Percentiles rank a stretch among this genome's conserved stretches.
Conservation (phyloP, 2,329 filamentous ascomycete genomes). For the Sclerotinia glacialis region DNA sequence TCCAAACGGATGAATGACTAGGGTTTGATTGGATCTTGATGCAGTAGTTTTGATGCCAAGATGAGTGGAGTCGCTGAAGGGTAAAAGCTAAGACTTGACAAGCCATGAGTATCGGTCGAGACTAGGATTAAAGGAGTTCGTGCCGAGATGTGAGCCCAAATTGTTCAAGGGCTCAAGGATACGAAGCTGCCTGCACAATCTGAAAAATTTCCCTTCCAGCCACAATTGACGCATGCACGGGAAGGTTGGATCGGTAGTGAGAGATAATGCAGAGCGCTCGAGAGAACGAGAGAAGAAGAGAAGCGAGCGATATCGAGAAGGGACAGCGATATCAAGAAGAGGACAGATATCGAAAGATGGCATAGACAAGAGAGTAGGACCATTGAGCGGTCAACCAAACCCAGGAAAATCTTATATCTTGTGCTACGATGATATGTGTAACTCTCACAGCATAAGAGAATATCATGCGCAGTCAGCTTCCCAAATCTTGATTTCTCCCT, state of each 20-base stretch:
- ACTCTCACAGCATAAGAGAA: not conserved
- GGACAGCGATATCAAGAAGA: no score
- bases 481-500: not conserved
- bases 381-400: constrained; percentile 18
- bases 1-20: constrained; percentile 5
- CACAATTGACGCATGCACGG: constrained; percentile 10
- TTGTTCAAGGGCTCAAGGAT: not conserved
- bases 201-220: constrained; percentile 6
- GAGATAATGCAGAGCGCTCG: not conserved
- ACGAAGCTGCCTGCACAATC: not conserved
- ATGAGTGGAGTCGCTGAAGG: not conserved
- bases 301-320: no score
- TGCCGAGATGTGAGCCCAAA: constrained; percentile 21
- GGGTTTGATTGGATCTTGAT: constrained; percentile 7
- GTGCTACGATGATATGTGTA: not conserved
- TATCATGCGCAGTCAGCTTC: constrained; percentile 15
- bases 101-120: not conserved
- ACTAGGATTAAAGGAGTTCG: constrained; percentile 19
- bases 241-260: constrained; percentile 9
- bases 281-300: no score
- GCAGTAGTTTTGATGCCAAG: not conserved
- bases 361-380: not conserved
- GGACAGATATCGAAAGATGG: not conserved
- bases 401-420: not conserved
- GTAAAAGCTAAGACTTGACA: constrained; percentile 8